A percentile compares a stretch with the other conserved stretches of the same genome.
These are phyloP conservation scores for Exophiala spinifera DNA, from an alignment of 2,329 filamentous ascomycete genomes.

Conservation along the genomic window DNA sequence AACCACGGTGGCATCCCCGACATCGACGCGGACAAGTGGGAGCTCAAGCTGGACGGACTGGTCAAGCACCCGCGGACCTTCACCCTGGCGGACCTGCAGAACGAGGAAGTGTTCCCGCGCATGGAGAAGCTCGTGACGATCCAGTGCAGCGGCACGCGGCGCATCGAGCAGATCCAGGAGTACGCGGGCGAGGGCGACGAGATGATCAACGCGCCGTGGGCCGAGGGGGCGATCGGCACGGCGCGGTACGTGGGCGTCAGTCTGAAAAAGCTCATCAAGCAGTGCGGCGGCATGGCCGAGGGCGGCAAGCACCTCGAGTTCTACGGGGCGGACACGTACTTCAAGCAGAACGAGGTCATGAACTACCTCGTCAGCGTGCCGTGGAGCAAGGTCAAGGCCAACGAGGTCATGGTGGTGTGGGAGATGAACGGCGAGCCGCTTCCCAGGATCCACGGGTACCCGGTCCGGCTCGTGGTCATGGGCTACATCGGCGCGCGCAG, in stretches of 20 bases:
- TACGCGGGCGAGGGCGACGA: slow-evolving; percentile 68
- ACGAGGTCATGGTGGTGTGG: slow-evolving; percentile 67
- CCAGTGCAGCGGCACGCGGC: slow-evolving; percentile 66
- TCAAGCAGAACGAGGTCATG: slow-evolving; percentile 62
- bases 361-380: slow-evolving; percentile 69
- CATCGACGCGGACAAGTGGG: slow-evolving; percentile 57
- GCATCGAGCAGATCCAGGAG: slow-evolving; percentile 64
- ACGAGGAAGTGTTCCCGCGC: slow-evolving; percentile 60
- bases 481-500: slow-evolving; percentile 67
- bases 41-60: slow-evolving; percentile 57
- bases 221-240: slow-evolving; percentile 66
- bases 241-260: slow-evolving; percentile 62
- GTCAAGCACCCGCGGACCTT: slow-evolving; percentile 58
- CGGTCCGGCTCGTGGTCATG: slow-evolving; percentile 60
- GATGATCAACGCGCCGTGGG: slow-evolving; percentile 52
- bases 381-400: slow-evolving; percentile 63
- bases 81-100: slow-evolving; percentile 58
- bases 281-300: slow-evolving; percentile 60
- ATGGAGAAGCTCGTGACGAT: slow-evolving; percentile 59
- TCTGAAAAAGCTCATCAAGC: slow-evolving; percentile 67
- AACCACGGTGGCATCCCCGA: slow-evolving; percentile 70
- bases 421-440: slow-evolving; percentile 68
- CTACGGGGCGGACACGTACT: slow-evolving; percentile 69
- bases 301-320: slow-evolving; percentile 63
- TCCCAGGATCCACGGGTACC: slow-evolving; percentile 64